Conservation (phyloP, 1,284 basidiomycete species). For the Rhizopogon parksii region DNA sequence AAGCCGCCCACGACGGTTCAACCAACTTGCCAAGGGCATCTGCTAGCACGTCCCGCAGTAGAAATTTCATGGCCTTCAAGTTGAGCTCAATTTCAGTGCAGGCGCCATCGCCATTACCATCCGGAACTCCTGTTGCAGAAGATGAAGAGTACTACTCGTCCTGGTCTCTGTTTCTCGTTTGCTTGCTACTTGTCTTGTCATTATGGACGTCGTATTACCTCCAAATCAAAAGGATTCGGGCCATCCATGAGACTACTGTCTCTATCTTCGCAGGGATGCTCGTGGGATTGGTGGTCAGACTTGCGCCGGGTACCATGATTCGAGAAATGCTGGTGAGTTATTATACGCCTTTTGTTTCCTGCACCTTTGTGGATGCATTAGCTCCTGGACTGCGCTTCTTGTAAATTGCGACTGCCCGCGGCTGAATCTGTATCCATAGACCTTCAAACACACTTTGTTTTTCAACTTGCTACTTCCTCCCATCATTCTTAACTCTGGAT, state of each 20-base stretch:
- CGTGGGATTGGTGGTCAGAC: slow-evolving; percentile 85
- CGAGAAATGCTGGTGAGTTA: slow-evolving; percentile 90
- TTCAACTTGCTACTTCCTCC: slow-evolving; percentile 97
- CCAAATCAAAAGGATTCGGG: slow-evolving; percentile 92
- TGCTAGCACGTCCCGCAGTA: not conserved
- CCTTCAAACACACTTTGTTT: slow-evolving; percentile 96
- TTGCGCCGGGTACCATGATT: slow-evolving; percentile 91
- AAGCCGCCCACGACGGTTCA: too few relatives aligned
- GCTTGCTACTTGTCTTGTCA: slow-evolving; percentile 87
- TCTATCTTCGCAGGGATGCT: slow-evolving; percentile 96
- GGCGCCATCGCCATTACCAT: slow-evolving; percentile 15
- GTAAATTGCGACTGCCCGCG: not conserved
- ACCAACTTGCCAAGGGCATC: too few relatives aligned
- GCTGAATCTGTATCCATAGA: slow-evolving; percentile 38
- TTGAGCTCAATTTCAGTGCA: slow-evolving; percentile 17
- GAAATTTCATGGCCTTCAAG: slow-evolving; percentile 21
- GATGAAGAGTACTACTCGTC: slow-evolving; percentile 90
- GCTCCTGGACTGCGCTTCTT: not conserved
- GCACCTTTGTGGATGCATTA: not conserved
- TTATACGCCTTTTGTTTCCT: not conserved
- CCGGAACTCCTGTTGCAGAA: slow-evolving; percentile 42
- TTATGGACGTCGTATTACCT: slow-evolving; percentile 97
- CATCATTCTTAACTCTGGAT: slow-evolving; percentile 97
- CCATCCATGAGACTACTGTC: slow-evolving; percentile 94
- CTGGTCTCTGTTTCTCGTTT: slow-evolving; percentile 93